Conservation (phyloP, 257 asterid genomes). For the Verbascum thapsus region DNA sequence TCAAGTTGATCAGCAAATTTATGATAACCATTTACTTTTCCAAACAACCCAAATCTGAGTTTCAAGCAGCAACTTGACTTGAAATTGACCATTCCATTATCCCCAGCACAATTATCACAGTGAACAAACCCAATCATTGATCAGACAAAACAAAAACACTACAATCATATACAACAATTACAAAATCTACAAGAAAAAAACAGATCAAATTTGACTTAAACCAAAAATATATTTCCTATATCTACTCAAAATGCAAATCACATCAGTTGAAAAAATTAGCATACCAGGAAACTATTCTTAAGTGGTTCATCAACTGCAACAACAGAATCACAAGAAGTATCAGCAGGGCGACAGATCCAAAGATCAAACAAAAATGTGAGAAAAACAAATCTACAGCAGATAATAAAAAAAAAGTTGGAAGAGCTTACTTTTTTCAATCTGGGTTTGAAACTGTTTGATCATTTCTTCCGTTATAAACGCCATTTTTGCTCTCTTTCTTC, state of each 20-base stretch:
- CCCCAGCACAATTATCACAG: conserved; percentile 10
- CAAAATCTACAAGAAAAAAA: no score
- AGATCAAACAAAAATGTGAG: conserved; percentile 23
- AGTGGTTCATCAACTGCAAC: conserved; percentile 71
- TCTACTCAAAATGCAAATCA: no score
- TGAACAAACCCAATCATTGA: conserved; percentile 1
- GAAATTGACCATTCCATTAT: conserved; percentile 32
- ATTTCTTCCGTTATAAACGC: conserved; percentile 67
- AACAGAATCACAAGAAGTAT: conserved; percentile 35
- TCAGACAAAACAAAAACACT: neutral
- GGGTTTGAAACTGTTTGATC: conserved; percentile 57
- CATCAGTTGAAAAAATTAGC: conserved; percentile 30
- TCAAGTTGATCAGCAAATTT: conserved; percentile 17
- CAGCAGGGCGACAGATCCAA: conserved; percentile 48
- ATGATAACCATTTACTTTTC: neutral
- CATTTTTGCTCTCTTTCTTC: conserved; percentile 46
- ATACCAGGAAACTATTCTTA: conserved; percentile 68
- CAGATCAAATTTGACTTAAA: conserved; percentile 19
- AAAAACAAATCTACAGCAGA: neutral
- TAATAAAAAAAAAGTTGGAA: conserved; percentile 17
- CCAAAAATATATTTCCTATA: no score
- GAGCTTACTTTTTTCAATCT: conserved; percentile 63
- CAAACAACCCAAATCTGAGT: conserved; percentile 30
- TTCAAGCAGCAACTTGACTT: conserved; percentile 27
- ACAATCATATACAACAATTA: conserved; percentile 1